Base-by-base conservation (phyloP, 176 grass and related monocot genomes). In the Bromus sterilis region DNA sequence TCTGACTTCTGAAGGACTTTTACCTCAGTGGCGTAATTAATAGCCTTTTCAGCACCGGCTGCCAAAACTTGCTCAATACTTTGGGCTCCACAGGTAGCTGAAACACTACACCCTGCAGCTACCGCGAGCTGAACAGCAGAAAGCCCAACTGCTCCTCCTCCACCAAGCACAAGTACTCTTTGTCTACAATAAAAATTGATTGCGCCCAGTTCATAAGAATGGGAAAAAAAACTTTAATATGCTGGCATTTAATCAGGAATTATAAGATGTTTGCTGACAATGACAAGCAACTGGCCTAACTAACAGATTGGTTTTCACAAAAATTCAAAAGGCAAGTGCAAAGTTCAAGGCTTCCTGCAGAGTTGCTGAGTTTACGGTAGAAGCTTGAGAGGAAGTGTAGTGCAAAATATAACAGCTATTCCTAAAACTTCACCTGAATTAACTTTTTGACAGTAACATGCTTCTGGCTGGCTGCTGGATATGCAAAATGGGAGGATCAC, bases 21-120 rank as follows among this genome's bases (percentile, higher is more conserved):
- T 88, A 98, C 96, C 88, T 93, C 88, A 78, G 66, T 31, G 56
- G 92, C 95, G 86, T 98, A 98, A 78, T 98, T 93, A 88, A 98
- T 87, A 81, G 86, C 96, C 84, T 98, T 82, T 76, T 98, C 92
- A 87, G 88, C 96, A 83, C 96, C 96, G 83, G 82, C 86, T 79
- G 79, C 75, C 34, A 80, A 80, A 66, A 98, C 81, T 61, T 83
- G 81, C 13, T 93, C 88, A 43, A 98, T 72, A 79, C 96, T 98
- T 80, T 93, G 82, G 16, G 83, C 44, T 81, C 96, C 96, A 84
- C 96, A 98, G 66, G 96, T 93, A 33, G 96, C 77, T 71, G 81
- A 87, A 44, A 98, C 96, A 60, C 76, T 84, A 81, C 96, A 95
- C 26, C 86, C 90, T 55, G 78, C 90, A 87, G 92, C 88, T 44